phyloP scores from a whole-genome alignment of 768 basidiomycete genomes.

The Vishniacozyma victoriae region DNA sequence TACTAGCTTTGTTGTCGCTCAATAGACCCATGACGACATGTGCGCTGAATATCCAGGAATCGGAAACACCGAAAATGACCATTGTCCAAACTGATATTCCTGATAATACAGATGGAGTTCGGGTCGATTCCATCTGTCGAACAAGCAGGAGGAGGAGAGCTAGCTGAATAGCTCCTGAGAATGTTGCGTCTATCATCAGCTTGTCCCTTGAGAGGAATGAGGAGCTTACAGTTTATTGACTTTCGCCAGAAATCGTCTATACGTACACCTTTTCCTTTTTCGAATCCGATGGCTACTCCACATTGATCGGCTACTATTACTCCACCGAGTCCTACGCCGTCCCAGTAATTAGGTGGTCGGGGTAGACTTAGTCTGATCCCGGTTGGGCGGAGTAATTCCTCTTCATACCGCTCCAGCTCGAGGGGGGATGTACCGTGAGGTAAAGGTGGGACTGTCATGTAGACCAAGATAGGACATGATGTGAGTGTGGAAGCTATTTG shows the following conservation, averaged over 20 bases:
- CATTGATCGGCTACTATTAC: slow-evolving; percentile 73
- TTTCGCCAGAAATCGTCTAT: slow-evolving; percentile 63
- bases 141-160: slow-evolving; percentile 61
- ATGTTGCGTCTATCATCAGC: slow-evolving; percentile 61
- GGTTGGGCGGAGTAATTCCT: slow-evolving; percentile 33
- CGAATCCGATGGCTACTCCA: slow-evolving; percentile 65
- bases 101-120: slow-evolving; percentile 70
- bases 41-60: slow-evolving; percentile 77
- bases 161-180: slow-evolving; percentile 63
- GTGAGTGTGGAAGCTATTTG: slow-evolving; percentile 9
- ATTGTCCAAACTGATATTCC: slow-evolving; percentile 80
- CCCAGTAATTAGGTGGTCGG: slow-evolving; percentile 32
- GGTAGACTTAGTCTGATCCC: slow-evolving; percentile 25
- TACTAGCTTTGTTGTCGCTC: slow-evolving; percentile 71
- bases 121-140: slow-evolving; percentile 67
- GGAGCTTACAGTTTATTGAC: slow-evolving; percentile 56
- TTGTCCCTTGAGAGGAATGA: neutral
- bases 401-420: slow-evolving; percentile 30
- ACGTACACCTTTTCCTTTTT: slow-evolving; percentile 60
- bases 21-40: slow-evolving; percentile 84
- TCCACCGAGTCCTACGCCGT: slow-evolving; percentile 49
- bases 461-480: slow-evolving; percentile 30
- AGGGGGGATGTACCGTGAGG: slow-evolving; percentile 13
- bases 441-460: slow-evolving; percentile 35
- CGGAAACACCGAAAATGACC: slow-evolving; percentile 68